A percentile compares a stretch with the other conserved stretches of the same genome.
phyloP scores from a whole-genome alignment of 805 yeast genomes.

The Saccharomycopsis sp. region DNA sequence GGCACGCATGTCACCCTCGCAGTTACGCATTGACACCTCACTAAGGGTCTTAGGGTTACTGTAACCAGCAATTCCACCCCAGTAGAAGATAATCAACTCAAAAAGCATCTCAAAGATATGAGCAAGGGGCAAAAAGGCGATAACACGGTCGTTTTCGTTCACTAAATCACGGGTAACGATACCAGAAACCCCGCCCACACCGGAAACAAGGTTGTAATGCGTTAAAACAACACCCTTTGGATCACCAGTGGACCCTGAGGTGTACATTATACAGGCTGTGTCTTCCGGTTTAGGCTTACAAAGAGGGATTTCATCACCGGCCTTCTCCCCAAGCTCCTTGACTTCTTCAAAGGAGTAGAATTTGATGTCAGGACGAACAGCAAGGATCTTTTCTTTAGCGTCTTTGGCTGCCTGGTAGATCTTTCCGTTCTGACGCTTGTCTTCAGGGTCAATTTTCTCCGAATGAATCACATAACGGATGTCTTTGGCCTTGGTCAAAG shows the following conservation, averaged over 20 bases:
- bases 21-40: conserved; percentile 72
- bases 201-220: conserved; percentile 68
- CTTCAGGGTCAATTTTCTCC: conserved; percentile 53
- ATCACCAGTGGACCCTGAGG: conserved; percentile 80
- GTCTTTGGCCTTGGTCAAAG: conserved; percentile 55
- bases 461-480: conserved; percentile 68
- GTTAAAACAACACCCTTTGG: conserved; percentile 78
- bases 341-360: conserved; percentile 63
- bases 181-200: conserved; percentile 74
- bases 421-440: conserved; percentile 57
- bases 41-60: conserved; percentile 89
- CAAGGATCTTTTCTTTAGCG: conserved; percentile 53
- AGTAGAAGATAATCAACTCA: conserved; percentile 70
- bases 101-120: conserved; percentile 92
- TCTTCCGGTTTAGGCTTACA: conserved; percentile 51
- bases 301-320: conserved; percentile 34
- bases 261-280: conserved; percentile 73
- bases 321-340: conserved; percentile 51
- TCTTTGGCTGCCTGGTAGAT: conserved; percentile 49
- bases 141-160: conserved; percentile 56
- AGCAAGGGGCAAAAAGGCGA: conserved; percentile 90
- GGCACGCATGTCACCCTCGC: conserved; percentile 80
- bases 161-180: conserved; percentile 50
- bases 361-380: conserved; percentile 70
- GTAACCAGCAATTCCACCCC: conserved; percentile 90